Base-by-base conservation (phyloP, 2,329 filamentous ascomycete species). In the Ascochyta rabiei region DNA sequence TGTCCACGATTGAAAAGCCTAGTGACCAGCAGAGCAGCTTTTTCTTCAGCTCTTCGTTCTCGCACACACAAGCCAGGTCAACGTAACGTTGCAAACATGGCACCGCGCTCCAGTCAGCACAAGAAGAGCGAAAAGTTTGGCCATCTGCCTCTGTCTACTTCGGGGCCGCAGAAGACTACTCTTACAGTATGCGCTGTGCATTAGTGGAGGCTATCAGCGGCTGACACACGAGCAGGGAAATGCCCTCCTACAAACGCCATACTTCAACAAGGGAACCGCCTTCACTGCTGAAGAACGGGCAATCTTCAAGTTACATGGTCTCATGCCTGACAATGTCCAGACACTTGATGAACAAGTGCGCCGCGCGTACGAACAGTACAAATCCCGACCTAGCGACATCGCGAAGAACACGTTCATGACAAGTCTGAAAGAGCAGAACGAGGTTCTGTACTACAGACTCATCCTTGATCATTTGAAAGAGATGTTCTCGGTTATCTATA, bases 401-500 rank as follows among this genome's bases (percentile, higher is more conserved):
- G 87, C 88, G 34, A 96, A 95, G 78, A 96, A 96, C 66, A 93
- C 90, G 0, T 96, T 96, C 70, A 83, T 96, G 80, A 90, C 89
- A 0, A 91, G 88, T 44, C 80, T 96, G 78, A 92, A 91, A 68
- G 86, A 91, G 64, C 92, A 96, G 74, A 96, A 95, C 74, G 84
- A 89, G 57, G 89, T 96, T 1, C 75, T 96, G 1, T 96, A 90
- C 72, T 96, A 87, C 74, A 86, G 81, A 84, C 81, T 96, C 9
- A 81, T 95, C 7, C 83, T 90, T 70, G 85, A 89, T 4, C 88
- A 96, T 65, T 76, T 96, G 18, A 87, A 89, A 60, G 91, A 96
- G 69, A 95, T 96, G 89, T 93, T 96, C 68, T 86, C 88, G 35
- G 80, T 96, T n/a, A 90, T 96, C 24, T 96, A 96, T 69, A 96